These are phyloP conservation scores for Leishmania turanica DNA, from an alignment of 208 protist species.

Conservation along the genomic window DNA sequence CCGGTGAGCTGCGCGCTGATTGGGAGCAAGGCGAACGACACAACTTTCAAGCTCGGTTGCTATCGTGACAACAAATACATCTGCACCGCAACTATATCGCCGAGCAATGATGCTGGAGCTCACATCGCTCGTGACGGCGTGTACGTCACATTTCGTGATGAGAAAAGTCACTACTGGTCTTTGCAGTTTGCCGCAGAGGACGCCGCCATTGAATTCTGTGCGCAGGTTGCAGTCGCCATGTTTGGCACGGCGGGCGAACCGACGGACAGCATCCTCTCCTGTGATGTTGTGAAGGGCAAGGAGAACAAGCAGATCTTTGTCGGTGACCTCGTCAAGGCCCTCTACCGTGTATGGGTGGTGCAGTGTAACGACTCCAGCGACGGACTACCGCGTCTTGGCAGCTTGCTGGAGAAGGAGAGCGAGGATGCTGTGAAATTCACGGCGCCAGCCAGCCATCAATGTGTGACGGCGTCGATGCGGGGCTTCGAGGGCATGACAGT, in stretches of 20 bases:
- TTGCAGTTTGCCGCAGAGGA: conserved; percentile 57
- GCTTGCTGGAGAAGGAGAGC: conserved; percentile 57
- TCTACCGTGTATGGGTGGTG: conserved; percentile 68
- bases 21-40: conserved; percentile 37
- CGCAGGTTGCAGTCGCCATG: conserved; percentile 70
- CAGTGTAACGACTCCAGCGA: conserved; percentile 31
- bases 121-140: conserved; percentile 55
- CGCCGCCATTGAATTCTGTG: conserved; percentile 53
- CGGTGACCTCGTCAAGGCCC: conserved; percentile 55
- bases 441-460: conserved; percentile 65
- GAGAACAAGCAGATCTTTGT: conserved; percentile 57
- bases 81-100: conserved; percentile 61
- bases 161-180: conserved; percentile 63
- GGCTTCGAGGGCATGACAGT: conserved; percentile 83
- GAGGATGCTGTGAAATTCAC: conserved; percentile 46
- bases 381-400: conserved; percentile 60
- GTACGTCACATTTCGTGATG: conserved; percentile 78
- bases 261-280: conserved; percentile 54
- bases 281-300: conserved; percentile 50
- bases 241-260: conserved; percentile 64
- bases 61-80: conserved; percentile 77
- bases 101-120: conserved; percentile 70
- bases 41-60: conserved; percentile 74
- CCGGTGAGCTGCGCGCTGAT: conserved; percentile 63
- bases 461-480: conserved; percentile 59